Conservation (phyloP, 176 grass and related monocot species). For the Musa itinerans region DNA sequence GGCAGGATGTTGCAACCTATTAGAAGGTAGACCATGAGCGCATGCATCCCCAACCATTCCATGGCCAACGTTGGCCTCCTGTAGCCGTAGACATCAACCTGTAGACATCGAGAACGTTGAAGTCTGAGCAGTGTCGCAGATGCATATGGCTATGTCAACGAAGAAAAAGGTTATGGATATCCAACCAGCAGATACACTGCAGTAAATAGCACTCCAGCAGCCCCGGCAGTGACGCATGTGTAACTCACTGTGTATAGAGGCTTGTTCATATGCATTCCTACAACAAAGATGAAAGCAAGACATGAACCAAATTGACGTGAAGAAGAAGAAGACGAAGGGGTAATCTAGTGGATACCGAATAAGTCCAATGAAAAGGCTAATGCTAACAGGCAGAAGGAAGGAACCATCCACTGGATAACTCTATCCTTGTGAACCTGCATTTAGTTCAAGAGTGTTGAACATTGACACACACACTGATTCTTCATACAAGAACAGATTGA, state of each 20-base stretch:
- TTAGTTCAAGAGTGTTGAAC: neutral
- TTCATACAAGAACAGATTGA: neutral
- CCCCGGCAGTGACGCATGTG: conserved; percentile 43
- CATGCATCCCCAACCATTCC: conserved; percentile 76
- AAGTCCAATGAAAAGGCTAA: conserved; percentile 44
- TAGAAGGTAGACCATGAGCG: conserved; percentile 60
- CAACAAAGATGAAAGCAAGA: neutral
- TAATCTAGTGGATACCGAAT: conserved; percentile 31
- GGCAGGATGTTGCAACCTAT: conserved; percentile 61
- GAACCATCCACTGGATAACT: conserved; percentile 41
- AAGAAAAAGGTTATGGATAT: neutral
- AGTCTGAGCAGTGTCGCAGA: no score
- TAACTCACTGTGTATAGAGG: conserved; percentile 63
- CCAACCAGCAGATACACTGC: conserved; percentile 56
- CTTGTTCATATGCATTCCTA: conserved; percentile 74
- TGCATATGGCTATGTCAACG: no score
- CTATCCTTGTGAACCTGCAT: conserved; percentile 42
- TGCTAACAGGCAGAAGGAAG: conserved; percentile 38
- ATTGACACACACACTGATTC: neutral
- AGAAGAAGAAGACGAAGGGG: neutral
- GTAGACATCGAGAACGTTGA: neutral
- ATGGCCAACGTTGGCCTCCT: conserved; percentile 33
- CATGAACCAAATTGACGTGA: neutral
- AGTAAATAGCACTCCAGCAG: conserved; percentile 44
- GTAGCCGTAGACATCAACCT: conserved; percentile 65